phyloP scores from a whole-genome alignment of 257 asterid species.

The Rubia yunnanensis region DNA sequence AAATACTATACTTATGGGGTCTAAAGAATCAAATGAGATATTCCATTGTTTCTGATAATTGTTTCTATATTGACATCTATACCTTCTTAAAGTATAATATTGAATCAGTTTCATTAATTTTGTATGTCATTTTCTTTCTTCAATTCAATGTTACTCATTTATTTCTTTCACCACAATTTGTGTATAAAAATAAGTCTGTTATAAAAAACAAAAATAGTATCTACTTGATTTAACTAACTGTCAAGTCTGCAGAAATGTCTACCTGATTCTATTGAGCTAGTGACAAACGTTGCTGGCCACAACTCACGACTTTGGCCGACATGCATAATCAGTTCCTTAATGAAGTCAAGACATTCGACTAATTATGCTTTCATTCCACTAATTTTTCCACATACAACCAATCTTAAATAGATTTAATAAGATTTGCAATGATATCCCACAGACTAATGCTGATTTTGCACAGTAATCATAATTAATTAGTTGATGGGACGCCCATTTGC shows the following conservation, averaged over 20 bases:
- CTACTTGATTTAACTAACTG: constrained; percentile 11
- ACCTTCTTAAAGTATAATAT: too few species aligned
- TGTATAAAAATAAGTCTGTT: too few species aligned
- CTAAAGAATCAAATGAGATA: too few species aligned
- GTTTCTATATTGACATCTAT: too few species aligned
- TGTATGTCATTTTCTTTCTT: too few species aligned
- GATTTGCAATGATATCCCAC: background rate
- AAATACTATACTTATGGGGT: too few species aligned
- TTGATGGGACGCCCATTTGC: background rate
- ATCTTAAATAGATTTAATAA: background rate
- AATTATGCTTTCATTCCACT: background rate
- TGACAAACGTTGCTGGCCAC: background rate
- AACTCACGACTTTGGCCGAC: constrained; percentile 1
- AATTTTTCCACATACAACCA: background rate
- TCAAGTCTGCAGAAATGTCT: constrained; percentile 2
- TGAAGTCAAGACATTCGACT: background rate
- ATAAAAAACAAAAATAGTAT: too few species aligned
- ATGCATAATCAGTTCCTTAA: background rate
- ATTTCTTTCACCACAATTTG: too few species aligned
- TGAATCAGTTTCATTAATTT: too few species aligned
- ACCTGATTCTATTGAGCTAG: background rate
- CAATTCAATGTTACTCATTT: too few species aligned
- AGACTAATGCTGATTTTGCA: background rate
- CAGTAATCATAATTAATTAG: background rate
- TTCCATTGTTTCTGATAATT: too few species aligned